Conservation (phyloP, 2,329 filamentous ascomycete genomes). For the Fusarium cyanostomum region DNA sequence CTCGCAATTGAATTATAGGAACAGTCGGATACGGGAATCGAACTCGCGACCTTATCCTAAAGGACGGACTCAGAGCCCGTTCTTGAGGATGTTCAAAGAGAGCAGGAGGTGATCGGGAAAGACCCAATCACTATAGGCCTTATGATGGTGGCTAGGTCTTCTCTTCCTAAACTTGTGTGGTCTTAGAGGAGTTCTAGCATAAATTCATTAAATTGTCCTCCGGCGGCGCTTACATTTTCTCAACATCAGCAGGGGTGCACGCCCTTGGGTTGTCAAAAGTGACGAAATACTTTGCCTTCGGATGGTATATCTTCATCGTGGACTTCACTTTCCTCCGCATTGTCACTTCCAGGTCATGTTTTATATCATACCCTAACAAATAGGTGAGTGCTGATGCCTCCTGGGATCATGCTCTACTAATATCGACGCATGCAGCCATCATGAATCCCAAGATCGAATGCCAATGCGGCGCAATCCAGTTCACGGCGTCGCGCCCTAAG, state of each 20-base stretch:
- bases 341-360: neutral
- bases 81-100: no score
- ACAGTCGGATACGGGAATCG: constrained; percentile 56
- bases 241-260: neutral
- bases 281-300: neutral
- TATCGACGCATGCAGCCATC: neutral
- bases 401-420: neutral
- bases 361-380: neutral
- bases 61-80: no score
- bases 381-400: neutral
- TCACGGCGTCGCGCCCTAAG: constrained; percentile 48
- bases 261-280: constrained; percentile 16
- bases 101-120: no score
- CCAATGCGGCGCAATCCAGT: constrained; percentile 53
- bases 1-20: constrained; percentile 32
- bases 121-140: no score
- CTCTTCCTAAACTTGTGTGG: no score
- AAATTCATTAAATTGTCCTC: neutral
- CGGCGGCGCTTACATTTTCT: neutral
- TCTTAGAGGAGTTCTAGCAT: no score
- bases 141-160: no score
- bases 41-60: constrained; percentile 59
- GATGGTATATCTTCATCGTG: neutral
- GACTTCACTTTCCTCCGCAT: neutral
- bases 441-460: constrained; percentile 46